These are phyloP conservation scores for Kazachstania viticola DNA, from an alignment of 805 yeast genomes.

Conservation along the genomic window DNA sequence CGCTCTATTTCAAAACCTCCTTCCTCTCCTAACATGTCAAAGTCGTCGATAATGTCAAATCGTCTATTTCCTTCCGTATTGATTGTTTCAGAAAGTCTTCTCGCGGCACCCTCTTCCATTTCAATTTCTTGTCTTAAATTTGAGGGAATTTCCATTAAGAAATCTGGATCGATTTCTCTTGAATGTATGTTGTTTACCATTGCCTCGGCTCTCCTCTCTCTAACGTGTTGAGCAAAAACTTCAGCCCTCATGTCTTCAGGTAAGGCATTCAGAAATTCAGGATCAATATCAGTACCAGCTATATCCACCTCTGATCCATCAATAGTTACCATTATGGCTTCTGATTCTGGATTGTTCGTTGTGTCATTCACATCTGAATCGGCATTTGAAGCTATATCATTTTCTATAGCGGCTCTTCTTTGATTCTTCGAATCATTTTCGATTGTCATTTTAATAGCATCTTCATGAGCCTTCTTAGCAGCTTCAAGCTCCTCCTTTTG, in stretches of 20 bases:
- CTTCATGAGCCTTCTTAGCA: slow-evolving; percentile 3
- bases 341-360: slow-evolving; percentile 7
- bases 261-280: slow-evolving; percentile 76
- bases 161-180: slow-evolving; percentile 68
- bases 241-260: slow-evolving; percentile 92
- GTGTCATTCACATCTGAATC: slow-evolving; percentile 8
- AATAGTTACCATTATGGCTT: slow-evolving; percentile 59
- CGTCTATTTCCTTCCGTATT: slow-evolving; percentile 3
- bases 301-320: slow-evolving; percentile 76
- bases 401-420: slow-evolving; percentile 2
- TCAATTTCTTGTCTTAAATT: slow-evolving; percentile 48
- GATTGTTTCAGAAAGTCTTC: slow-evolving; percentile 15
- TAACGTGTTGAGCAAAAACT: slow-evolving; percentile 72
- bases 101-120: slow-evolving; percentile 35
- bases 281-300: slow-evolving; percentile 84
- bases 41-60: too few species aligned
- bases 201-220: slow-evolving; percentile 60
- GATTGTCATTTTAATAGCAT: slow-evolving; percentile 6
- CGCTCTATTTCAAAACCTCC: too few species aligned
- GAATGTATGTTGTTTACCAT: slow-evolving; percentile 32
- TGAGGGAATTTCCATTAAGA: slow-evolving; percentile 70
- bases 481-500: slow-evolving; percentile 13
- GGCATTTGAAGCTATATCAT: neutral
- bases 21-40: slow-evolving; percentile 7
- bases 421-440: slow-evolving; percentile 25